Evolutionary conservation across 768 basidiomycete genomes (phyloP).

Genomic region (Hemileccinum impolitum): DNA sequence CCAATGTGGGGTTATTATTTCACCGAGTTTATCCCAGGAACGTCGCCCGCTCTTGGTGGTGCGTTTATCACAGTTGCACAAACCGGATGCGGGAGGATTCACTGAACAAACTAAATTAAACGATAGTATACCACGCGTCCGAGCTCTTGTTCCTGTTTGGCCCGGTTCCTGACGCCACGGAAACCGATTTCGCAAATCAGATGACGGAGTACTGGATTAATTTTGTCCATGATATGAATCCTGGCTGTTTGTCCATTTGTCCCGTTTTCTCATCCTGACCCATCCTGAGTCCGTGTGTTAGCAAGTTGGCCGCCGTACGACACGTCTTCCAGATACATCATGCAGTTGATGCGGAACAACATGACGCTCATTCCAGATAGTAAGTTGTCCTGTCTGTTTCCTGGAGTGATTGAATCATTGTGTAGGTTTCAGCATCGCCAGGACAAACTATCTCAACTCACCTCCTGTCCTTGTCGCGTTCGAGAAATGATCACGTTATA

Average conservation of each 20-base stretch:
- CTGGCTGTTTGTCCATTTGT: conserved; percentile 42
- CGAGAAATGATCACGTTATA: conserved; percentile 9
- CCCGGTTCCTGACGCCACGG: conserved; percentile 40
- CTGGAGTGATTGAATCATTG: not conserved
- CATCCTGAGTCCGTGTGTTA: not conserved
- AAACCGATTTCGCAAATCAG: conserved; percentile 44
- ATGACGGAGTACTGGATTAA: conserved; percentile 54
- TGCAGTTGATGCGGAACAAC: conserved; percentile 52
- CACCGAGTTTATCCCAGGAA: conserved; percentile 55
- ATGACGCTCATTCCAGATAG: conserved; percentile 54
- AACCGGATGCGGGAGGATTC: too few relatives aligned
- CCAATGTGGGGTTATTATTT: conserved; percentile 55
- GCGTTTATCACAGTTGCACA: conserved; percentile 5
- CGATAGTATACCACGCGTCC: conserved; percentile 15
- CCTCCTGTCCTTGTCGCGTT: conserved; percentile 12
- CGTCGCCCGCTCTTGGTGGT: conserved; percentile 48
- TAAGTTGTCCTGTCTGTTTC: conserved; percentile 14
- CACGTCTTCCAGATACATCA: conserved; percentile 31
- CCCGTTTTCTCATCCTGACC: not conserved
- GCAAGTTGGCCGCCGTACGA: conserved; percentile 45
- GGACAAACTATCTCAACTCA: conserved; percentile 16
- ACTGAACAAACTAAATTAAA: too few relatives aligned
- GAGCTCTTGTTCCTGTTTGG: conserved; percentile 30
- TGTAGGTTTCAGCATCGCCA: conserved; percentile 8
- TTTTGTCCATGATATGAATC: conserved; percentile 54